A percentile compares a stretch with the other conserved stretches of the same genome.
These are phyloP conservation scores for Pseudopithomyces maydicus DNA, from an alignment of 2,329 filamentous ascomycete genomes.

Conservation along the genomic window DNA sequence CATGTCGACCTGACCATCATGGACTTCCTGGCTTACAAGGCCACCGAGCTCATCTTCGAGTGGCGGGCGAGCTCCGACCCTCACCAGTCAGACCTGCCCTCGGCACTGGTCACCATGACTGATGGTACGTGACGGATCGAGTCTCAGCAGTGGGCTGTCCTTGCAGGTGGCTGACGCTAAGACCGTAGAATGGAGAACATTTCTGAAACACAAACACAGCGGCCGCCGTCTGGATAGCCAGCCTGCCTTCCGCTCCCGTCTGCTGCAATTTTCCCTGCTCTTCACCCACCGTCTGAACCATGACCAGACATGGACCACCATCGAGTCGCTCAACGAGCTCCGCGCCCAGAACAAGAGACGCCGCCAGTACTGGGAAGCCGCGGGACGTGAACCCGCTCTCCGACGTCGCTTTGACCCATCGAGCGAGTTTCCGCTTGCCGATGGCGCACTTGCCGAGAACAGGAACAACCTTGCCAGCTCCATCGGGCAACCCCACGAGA, in stretches of 20 bases:
- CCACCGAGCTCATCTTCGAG: constrained; percentile 50
- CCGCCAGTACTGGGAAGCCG: constrained; percentile 31
- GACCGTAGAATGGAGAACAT: constrained; percentile 47
- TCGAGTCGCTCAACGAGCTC: constrained; percentile 40
- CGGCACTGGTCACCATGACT: constrained; percentile 39
- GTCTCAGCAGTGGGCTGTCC: neutral
- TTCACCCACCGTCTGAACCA: constrained; percentile 51
- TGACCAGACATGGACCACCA: constrained; percentile 44
- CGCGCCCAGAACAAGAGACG: constrained; percentile 44
- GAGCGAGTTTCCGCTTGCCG: constrained; percentile 33
- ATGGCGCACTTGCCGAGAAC: constrained; percentile 34
- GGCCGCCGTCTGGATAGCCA: constrained; percentile 42
- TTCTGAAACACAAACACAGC: constrained; percentile 50
- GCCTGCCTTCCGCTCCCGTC: constrained; percentile 53
- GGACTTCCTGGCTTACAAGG: constrained; percentile 60
- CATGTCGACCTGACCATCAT: constrained; percentile 61
- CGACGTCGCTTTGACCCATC: constrained; percentile 28
- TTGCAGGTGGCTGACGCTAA: constrained; percentile 9
- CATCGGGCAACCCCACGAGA: constrained; percentile 30
- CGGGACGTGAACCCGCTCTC: constrained; percentile 27
- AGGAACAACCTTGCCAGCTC: constrained; percentile 29
- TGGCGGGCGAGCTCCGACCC: constrained; percentile 35
- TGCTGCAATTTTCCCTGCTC: constrained; percentile 54
- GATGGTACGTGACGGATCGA: constrained; percentile 27
- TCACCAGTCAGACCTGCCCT: constrained; percentile 38